Percentiles rank a stretch among this genome's conserved stretches.
phyloP scores from a whole-genome alignment of 2,329 filamentous ascomycete genomes.

The Claviceps humidiphila region DNA sequence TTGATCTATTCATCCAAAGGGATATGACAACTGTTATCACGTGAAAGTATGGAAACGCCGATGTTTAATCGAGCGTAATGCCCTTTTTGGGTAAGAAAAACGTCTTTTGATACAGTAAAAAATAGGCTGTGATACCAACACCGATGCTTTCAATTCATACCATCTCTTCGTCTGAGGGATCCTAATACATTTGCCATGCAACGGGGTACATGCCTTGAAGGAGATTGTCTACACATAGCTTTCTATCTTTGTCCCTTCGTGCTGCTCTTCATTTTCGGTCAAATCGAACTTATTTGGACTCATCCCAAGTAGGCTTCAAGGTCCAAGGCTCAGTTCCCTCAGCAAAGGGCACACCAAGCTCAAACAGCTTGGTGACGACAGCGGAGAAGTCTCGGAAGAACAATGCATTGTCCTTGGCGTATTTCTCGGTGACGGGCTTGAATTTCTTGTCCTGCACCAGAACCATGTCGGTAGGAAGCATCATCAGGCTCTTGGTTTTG shows the following conservation, averaged over 20 bases:
- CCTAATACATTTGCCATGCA: background rate
- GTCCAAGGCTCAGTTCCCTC: slow-evolving; percentile 46
- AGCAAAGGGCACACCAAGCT: slow-evolving; percentile 84
- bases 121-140: background rate
- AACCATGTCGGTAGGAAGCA: slow-evolving; percentile 86
- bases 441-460: slow-evolving; percentile 82
- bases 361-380: slow-evolving; percentile 71
- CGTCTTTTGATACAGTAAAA: too few species aligned
- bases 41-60: too few species aligned
- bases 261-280: background rate
- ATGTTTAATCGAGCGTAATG: too few species aligned
- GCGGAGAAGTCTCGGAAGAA: slow-evolving; percentile 92
- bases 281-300: slow-evolving; percentile 14
- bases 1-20: too few species aligned
- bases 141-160: background rate
- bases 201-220: background rate
- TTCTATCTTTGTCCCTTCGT: background rate
- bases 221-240: slow-evolving; percentile 5
- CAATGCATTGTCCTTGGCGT: slow-evolving; percentile 76
- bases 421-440: slow-evolving; percentile 66
- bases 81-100: too few species aligned
- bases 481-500: slow-evolving; percentile 81
- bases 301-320: slow-evolving; percentile 45
- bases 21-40: too few species aligned
- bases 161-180: background rate